phyloP scores from a whole-genome alignment of 164 flowering plant genomes.

The Magnolia sinica region DNA sequence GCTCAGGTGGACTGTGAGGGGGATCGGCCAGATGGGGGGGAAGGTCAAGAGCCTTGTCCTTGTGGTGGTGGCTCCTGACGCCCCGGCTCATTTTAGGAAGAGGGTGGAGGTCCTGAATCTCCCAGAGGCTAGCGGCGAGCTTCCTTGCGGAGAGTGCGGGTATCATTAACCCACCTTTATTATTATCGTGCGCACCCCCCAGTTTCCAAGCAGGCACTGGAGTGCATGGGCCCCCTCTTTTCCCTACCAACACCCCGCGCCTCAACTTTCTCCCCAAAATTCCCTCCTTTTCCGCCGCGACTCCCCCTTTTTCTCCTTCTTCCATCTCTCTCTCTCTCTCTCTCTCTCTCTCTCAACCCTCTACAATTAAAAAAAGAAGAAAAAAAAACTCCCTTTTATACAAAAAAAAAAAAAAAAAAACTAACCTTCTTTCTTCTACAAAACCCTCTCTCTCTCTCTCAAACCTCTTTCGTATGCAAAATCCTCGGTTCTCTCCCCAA shows the following conservation, averaged over 20 bases:
- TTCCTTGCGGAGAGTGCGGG: conserved; percentile 61
- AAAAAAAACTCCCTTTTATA: no score
- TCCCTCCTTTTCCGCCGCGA: conserved; percentile 46
- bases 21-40: conserved; percentile 42
- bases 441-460: conserved; percentile 8
- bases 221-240: conserved; percentile 58
- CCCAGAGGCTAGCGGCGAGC: conserved; percentile 75
- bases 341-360: neutral
- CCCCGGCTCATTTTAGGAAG: conserved; percentile 36
- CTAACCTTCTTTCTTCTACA: conserved; percentile 3
- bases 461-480: conserved; percentile 5
- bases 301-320: conserved; percentile 24
- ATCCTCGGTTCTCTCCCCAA: neutral
- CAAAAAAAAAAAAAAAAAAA: no score
- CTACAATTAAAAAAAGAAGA: neutral
- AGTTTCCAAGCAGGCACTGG: conserved; percentile 68
- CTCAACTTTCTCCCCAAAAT: conserved; percentile 54
- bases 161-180: conserved; percentile 4
- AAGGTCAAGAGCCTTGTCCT: conserved; percentile 31
- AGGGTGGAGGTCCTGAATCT: conserved; percentile 33
- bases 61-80: conserved; percentile 31
- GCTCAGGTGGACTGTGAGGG: conserved; percentile 38
- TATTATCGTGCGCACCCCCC: conserved; percentile 15
- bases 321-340: conserved; percentile 17
- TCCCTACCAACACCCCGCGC: conserved; percentile 46